Conservation (phyloP, 2,329 filamentous ascomycete species). For the Parafenestella ontariensis region DNA sequence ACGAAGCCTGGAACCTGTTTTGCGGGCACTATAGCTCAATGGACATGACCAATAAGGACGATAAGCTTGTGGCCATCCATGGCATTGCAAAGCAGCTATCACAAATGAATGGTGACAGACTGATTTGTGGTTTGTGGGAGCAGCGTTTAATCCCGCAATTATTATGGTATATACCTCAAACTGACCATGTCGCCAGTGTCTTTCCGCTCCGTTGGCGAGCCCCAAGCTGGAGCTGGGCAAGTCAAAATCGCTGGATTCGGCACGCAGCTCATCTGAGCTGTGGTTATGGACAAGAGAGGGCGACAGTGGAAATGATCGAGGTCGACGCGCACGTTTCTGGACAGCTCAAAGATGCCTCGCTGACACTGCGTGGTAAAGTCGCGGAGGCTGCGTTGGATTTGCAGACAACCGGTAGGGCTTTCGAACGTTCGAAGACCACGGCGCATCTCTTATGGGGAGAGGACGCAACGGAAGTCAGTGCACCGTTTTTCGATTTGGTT, state of each 20-base stretch:
- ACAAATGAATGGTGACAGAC: neutral
- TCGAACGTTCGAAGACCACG: neutral
- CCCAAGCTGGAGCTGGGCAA: constrained; percentile 1
- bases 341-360: neutral
- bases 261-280: neutral
- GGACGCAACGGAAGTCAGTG: neutral
- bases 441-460: neutral
- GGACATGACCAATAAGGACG: neutral
- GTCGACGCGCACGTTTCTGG: neutral
- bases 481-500: neutral
- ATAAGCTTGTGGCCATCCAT: neutral
- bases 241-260: neutral
- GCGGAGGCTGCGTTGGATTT: neutral
- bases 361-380: neutral
- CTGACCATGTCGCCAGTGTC: neutral
- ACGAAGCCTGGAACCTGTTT: neutral
- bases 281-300: neutral
- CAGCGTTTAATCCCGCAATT: neutral
- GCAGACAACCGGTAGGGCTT: neutral
- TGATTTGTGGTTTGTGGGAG: neutral
- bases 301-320: neutral
- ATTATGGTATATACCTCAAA: neutral
- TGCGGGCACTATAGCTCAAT: neutral
- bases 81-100: neutral
- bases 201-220: neutral